Percentiles rank a stretch among this genome's conserved stretches.
These are phyloP conservation scores for Saccharomycopsis javanensis DNA, from an alignment of 805 yeast genomes.

Conservation along the genomic window DNA sequence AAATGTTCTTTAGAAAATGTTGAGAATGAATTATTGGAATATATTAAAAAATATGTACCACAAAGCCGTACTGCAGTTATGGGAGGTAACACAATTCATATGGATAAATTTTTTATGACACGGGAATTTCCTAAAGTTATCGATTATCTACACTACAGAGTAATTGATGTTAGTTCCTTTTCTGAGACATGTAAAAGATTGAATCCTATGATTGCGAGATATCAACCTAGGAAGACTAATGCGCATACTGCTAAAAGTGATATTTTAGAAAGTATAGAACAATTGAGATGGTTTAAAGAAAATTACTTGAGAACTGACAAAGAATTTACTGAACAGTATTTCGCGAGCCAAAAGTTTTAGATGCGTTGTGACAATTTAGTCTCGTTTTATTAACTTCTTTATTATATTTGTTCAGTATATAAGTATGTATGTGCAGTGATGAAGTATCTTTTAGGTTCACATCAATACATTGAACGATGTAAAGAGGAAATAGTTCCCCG, in stretches of 20 bases:
- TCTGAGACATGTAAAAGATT: constrained; percentile 75
- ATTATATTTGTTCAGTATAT: neutral
- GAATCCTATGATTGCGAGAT: constrained; percentile 50
- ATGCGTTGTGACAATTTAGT: neutral
- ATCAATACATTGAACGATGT: no score
- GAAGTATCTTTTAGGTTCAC: no score
- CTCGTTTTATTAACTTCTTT: neutral
- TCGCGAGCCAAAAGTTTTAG: neutral
- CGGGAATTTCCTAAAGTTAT: constrained; percentile 71
- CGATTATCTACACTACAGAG: constrained; percentile 59
- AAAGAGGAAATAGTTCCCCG: no score
- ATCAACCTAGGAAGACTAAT: constrained; percentile 52
- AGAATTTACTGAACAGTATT: neutral
- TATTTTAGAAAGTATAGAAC: constrained; percentile 79
- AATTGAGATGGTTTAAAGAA: constrained; percentile 66
- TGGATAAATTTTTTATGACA: constrained; percentile 79
- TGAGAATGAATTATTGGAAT: constrained; percentile 52
- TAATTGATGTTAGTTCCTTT: constrained; percentile 82
- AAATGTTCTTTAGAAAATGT: constrained; percentile 48
- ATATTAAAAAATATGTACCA: constrained; percentile 47
- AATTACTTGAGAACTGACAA: constrained; percentile 39
- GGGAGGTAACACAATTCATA: constrained; percentile 89
- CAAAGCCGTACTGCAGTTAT: constrained; percentile 51
- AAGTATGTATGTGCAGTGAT: no score
- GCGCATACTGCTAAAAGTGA: constrained; percentile 86